Evolutionary conservation across 495 filamentous ascomycete genomes (phyloP).

Genomic region (Aspergillus olivimuriae): DNA sequence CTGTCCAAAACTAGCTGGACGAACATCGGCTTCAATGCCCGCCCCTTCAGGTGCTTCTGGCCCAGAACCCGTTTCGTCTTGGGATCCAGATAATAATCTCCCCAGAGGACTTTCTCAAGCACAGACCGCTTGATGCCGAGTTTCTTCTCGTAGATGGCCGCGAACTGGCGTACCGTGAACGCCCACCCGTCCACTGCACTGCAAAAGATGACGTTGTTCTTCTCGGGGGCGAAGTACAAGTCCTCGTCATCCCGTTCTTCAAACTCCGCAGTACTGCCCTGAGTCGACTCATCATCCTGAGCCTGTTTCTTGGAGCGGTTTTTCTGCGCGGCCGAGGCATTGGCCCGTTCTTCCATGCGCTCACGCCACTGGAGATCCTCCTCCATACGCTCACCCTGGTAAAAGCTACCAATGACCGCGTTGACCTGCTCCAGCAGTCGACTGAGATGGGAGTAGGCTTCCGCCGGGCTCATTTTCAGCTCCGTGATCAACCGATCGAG

Average conservation of each 20-base stretch:
- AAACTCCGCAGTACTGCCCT: slow-evolving; percentile 47
- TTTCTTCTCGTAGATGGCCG: slow-evolving; percentile 90
- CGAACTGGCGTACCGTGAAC: slow-evolving; percentile 93
- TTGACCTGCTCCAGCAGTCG: slow-evolving; percentile 94
- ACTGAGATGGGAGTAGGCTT: slow-evolving; percentile 86
- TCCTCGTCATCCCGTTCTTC: slow-evolving; percentile 95
- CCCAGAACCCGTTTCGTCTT: slow-evolving; percentile 92
- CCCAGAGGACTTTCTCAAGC: slow-evolving; percentile 94
- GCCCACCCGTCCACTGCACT: slow-evolving; percentile 98
- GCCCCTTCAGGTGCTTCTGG: slow-evolving; percentile 87
- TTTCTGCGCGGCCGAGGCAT: slow-evolving; percentile 40
- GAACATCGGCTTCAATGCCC: slow-evolving; percentile 92
- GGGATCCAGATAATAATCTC: slow-evolving; percentile 92
- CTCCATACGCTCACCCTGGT: slow-evolving; percentile 97
- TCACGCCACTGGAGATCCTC: slow-evolving; percentile 96
- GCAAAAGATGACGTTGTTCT: slow-evolving; percentile 98
- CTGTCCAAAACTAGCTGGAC: slow-evolving; percentile 94
- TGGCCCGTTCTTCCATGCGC: slow-evolving; percentile 78
- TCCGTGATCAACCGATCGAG: slow-evolving; percentile 93
- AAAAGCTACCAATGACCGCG: slow-evolving; percentile 94
- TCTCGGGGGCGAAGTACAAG: slow-evolving; percentile 96
- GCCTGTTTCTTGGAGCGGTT: slow-evolving; percentile 31
- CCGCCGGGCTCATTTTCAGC: slow-evolving; percentile 80
- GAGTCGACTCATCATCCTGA: slow-evolving; percentile 46
- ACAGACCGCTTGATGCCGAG: slow-evolving; percentile 87